phyloP scores from a whole-genome alignment of 2,329 filamentous ascomycete species.

The Neospermospora avenae region DNA sequence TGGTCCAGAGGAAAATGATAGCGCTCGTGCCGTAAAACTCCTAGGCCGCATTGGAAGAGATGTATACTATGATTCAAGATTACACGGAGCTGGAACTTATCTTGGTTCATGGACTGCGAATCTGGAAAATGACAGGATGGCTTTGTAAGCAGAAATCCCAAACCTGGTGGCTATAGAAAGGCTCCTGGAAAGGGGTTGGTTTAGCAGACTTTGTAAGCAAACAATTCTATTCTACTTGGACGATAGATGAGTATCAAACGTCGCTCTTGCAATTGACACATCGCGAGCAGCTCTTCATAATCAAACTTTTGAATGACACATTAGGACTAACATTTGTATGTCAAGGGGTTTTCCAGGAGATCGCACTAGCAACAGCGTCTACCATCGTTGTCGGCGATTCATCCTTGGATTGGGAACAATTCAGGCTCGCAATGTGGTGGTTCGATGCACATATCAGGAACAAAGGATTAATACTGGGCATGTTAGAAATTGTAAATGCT shows the following conservation, averaged over 20 bases:
- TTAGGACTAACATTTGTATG: neutral
- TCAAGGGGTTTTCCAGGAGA: constrained; percentile 11
- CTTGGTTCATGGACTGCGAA: neutral
- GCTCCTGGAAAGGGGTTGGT: constrained; percentile 10
- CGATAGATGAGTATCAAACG: neutral
- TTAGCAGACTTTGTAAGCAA: constrained; percentile 11
- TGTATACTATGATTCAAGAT: neutral
- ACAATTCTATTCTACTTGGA: neutral
- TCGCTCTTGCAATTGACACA: neutral
- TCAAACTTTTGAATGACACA: neutral
- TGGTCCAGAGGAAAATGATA: constrained; percentile 17
- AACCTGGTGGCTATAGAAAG: constrained; percentile 6
- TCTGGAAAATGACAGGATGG: neutral
- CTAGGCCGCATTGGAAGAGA: neutral
- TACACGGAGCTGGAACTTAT: no score
- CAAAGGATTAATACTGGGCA: neutral
- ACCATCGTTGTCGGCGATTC: neutral
- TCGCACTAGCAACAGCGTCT: constrained; percentile 9
- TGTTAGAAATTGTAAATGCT: neutral
- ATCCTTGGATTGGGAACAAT: constrained; percentile 6
- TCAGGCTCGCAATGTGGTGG: neutral
- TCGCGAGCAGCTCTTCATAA: neutral
- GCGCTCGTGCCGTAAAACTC: constrained; percentile 13
- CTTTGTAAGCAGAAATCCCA: neutral
- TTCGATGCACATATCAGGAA: neutral